These are phyloP conservation scores for Hippophae tibetana DNA, from an alignment of 306 rosid species.

Conservation along the genomic window DNA sequence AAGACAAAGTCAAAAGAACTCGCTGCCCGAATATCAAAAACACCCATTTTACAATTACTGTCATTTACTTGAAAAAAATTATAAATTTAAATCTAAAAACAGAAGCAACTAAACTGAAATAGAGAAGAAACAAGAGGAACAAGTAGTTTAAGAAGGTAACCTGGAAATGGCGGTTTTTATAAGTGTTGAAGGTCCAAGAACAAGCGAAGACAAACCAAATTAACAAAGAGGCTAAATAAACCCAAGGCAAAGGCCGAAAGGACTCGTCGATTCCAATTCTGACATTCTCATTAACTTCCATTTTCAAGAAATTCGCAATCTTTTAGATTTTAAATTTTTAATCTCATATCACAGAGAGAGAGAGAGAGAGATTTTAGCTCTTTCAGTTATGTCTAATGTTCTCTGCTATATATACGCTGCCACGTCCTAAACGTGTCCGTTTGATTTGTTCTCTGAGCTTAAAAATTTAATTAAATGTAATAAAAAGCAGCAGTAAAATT, in stretches of 20 bases:
- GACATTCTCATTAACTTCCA: slow-evolving; percentile 16
- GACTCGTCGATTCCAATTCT: slow-evolving; percentile 51
- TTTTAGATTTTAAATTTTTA: background rate
- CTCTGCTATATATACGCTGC: slow-evolving; percentile 9
- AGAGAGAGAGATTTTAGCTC: background rate
- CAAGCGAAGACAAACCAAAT: slow-evolving; percentile 78
- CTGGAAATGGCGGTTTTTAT: slow-evolving; percentile 79
- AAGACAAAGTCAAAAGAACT: no score
- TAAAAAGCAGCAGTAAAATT: background rate
- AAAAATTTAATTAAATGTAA: background rate
- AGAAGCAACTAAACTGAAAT: background rate
- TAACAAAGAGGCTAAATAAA: slow-evolving; percentile 60
- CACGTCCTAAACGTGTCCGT: slow-evolving; percentile 10
- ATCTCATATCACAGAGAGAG: background rate
- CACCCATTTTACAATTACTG: no score
- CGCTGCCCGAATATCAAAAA: no score
- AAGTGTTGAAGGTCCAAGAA: slow-evolving; percentile 84
- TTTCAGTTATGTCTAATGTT: background rate
- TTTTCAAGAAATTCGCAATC: slow-evolving; percentile 1
- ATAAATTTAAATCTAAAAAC: no score
- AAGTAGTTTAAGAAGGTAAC: slow-evolving; percentile 23
- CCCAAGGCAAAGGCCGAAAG: slow-evolving; percentile 62
- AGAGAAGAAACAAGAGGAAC: background rate
- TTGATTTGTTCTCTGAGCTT: background rate
- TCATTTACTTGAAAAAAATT: no score